These are phyloP conservation scores for Zygotorulaspora mrakii DNA, from an alignment of 1,139 yeast species.

Conservation along the genomic window DNA sequence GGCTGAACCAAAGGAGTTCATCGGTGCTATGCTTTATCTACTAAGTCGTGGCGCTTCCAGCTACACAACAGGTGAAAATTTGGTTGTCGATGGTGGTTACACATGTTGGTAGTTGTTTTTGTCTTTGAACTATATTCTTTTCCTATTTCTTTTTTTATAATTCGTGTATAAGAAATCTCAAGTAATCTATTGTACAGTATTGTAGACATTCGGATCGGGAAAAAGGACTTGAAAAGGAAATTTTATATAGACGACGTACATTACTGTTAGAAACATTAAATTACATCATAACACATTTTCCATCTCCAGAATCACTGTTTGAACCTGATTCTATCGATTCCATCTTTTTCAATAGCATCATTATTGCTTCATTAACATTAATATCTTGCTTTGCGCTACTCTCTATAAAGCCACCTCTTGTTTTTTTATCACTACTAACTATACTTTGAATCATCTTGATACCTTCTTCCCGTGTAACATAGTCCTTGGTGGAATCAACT, in stretches of 20 bases:
- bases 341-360: conserved; percentile 63
- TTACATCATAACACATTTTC: conserved; percentile 33
- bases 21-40: conserved; percentile 75
- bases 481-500: conserved; percentile 44
- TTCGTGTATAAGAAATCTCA: too few relatives aligned
- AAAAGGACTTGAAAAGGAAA: too few relatives aligned
- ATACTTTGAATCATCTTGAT: conserved; percentile 47
- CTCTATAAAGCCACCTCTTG: conserved; percentile 67
- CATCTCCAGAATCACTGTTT: conserved; percentile 43
- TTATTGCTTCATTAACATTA: conserved; percentile 65
- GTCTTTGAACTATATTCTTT: too few relatives aligned
- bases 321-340: conserved; percentile 43
- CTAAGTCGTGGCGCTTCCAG: conserved; percentile 71
- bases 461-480: conserved; percentile 65
- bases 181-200: too few relatives aligned
- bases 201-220: too few relatives aligned
- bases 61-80: conserved; percentile 78
- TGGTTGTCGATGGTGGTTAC: conserved; percentile 87
- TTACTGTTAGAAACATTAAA: too few relatives aligned
- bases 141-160: too few relatives aligned
- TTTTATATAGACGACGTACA: too few relatives aligned
- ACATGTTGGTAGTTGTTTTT: conserved; percentile 41
- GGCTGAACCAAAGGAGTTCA: conserved; percentile 76
- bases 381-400: conserved; percentile 71
- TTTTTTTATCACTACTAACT: conserved; percentile 38